phyloP scores from a whole-genome alignment of 768 basidiomycete genomes.

The Suillus americanus region DNA sequence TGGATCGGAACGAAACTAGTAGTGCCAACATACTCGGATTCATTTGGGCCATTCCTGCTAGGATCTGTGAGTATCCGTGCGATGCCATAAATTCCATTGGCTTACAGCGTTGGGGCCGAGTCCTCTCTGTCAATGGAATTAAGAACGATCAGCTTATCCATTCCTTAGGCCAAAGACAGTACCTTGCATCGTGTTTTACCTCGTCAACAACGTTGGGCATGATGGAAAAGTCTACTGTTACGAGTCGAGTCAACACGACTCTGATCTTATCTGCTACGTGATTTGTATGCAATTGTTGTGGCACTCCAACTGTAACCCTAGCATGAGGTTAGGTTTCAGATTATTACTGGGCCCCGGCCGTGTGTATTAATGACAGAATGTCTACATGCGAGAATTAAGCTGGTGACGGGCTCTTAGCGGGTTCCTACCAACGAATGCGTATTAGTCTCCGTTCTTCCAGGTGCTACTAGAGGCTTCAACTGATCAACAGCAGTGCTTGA shows the following conservation, averaged over 20 bases:
- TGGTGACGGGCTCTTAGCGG: background rate
- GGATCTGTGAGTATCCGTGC: background rate
- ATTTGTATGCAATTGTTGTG: slow-evolving; percentile 2
- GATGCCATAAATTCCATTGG: background rate
- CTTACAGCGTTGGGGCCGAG: background rate
- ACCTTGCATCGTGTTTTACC: background rate
- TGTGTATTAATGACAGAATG: slow-evolving; percentile 3
- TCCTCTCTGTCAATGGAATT: background rate
- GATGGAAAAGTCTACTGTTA: slow-evolving; percentile 2
- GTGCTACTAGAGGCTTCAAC: background rate
- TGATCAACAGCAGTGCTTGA: slow-evolving; percentile 5
- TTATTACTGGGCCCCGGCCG: slow-evolving; percentile 3
- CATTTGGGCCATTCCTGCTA: background rate
- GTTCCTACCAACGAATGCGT: background rate
- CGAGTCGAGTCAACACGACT: slow-evolving; percentile 7
- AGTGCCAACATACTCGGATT: too few relatives aligned
- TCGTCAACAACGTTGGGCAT: slow-evolving; percentile 16
- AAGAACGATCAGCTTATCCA: background rate
- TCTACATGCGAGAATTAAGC: background rate
- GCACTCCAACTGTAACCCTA: slow-evolving; percentile 10
- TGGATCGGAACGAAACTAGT: too few relatives aligned
- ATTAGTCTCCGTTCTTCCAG: background rate
- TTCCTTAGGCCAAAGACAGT: background rate
- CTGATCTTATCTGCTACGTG: slow-evolving; percentile 22
- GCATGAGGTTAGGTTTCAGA: slow-evolving; percentile 20